Conservation (phyloP, 345 rosid genomes). For the Aquilaria malaccensis region DNA sequence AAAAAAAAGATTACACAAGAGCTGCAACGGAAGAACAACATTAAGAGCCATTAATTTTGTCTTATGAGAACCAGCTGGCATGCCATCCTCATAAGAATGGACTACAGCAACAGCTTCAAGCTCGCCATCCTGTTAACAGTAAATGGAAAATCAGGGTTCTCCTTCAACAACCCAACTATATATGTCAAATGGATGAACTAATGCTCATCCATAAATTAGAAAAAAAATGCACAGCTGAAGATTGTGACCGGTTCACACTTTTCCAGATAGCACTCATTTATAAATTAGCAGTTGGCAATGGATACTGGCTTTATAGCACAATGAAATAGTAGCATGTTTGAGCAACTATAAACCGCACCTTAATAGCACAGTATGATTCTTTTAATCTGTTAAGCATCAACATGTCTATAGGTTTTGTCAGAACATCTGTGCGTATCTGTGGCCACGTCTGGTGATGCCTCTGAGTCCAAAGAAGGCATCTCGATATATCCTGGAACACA, state of each 20-base stretch:
- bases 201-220: too few relatives aligned
- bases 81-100: conserved; percentile 69
- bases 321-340: background rate
- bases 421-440: conserved; percentile 63
- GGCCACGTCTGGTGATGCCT: conserved; percentile 97
- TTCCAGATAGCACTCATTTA: background rate
- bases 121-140: conserved; percentile 57
- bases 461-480: conserved; percentile 96
- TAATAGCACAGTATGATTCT: conserved; percentile 72
- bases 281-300: too few relatives aligned
- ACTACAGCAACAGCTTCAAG: conserved; percentile 56
- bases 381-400: conserved; percentile 76
- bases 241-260: too few relatives aligned
- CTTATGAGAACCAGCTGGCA: conserved; percentile 73
- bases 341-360: conserved; percentile 35
- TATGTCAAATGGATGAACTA: too few relatives aligned
- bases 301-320: background rate
- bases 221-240: too few relatives aligned
- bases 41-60: conserved; percentile 80
- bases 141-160: conserved; percentile 1
- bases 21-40: conserved; percentile 28
- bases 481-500: conserved; percentile 72
- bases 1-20: conserved; percentile 1
- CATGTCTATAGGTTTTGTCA: conserved; percentile 76
- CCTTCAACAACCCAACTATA: background rate